phyloP scores from a whole-genome alignment of 495 filamentous ascomycete species.

The Aspergillus sparsus region DNA sequence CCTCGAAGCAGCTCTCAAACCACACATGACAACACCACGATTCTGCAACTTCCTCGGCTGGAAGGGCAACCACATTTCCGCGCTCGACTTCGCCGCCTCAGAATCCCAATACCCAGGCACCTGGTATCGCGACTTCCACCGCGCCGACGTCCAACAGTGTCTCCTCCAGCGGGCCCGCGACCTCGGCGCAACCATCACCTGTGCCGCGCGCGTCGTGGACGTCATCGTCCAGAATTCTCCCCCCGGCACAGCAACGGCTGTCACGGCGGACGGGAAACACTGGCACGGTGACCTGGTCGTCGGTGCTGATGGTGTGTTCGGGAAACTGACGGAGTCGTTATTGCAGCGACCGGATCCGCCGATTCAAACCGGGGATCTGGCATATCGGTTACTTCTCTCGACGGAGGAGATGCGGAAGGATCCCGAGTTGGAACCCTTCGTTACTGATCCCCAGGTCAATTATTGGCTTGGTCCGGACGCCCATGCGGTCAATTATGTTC shows the following conservation, averaged over 20 bases:
- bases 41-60: conserved; percentile 58
- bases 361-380: conserved; percentile 64
- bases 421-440: conserved; percentile 52
- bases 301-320: conserved; percentile 60
- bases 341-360: conserved; percentile 43
- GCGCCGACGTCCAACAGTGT: conserved; percentile 56
- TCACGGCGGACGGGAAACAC: conserved; percentile 33
- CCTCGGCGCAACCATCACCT: conserved; percentile 50
- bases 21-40: conserved; percentile 50
- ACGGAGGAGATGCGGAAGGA: conserved; percentile 48
- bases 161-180: conserved; percentile 53
- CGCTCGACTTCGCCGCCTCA: conserved; percentile 50
- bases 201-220: conserved; percentile 43
- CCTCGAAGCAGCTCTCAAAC: conserved; percentile 48
- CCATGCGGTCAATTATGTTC: conserved; percentile 65
- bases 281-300: conserved; percentile 56
- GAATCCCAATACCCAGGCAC: conserved; percentile 47
- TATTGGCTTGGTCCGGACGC: conserved; percentile 70
- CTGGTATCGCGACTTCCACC: conserved; percentile 62
- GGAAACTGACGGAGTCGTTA: conserved; percentile 42
- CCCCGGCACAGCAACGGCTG: conserved; percentile 28
- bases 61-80: conserved; percentile 52
- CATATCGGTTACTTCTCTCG: conserved; percentile 62
- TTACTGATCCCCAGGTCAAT: conserved; percentile 58
- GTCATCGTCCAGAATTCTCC: conserved; percentile 35